Evolutionary conservation across 225 moss, liverwort and hornwort genomes (phyloP), one percentile per base, ranked within the genome.

Genomic region (Polytrichum formosum): DNA sequence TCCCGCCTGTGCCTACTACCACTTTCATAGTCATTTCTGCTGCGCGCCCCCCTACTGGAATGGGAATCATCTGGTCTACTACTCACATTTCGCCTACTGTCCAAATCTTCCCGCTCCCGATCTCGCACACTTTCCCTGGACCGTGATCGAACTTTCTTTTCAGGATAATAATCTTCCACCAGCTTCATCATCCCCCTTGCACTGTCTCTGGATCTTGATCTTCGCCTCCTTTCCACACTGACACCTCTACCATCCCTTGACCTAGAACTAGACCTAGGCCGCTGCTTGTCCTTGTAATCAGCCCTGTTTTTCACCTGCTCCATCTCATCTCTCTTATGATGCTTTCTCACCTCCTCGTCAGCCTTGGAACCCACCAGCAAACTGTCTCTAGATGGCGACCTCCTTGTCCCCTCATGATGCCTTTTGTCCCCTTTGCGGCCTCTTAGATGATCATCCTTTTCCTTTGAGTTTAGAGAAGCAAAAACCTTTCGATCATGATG

Each of bases 191-290:
- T 63, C 67, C 86, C 90, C 35, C 53, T 76, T 66, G 78, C 76
- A 60, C 70, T 83, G 29, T 92, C 92, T 67, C 74, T 79, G 9
- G 88, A 88, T 53, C 80, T 83, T 53, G 84, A 88, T 10, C 86
- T 72, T n/a, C 76, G 73, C 75, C 70, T 88, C 64, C 76, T 74
- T 8, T 70, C 71, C 54, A 60, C 66, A 53, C 68, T 72, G 66
- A 46, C 46, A 16, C 46, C 46, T 46, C 46, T 46, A 10, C 46
- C 46, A 46, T 46, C 46, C 46, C 46, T 46, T 46, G 46, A 46
- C 13, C 46, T 46, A 2, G 46, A 46, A 46, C 46, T 46, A 46
- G 46, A 46, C 46, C 46, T 46, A 46, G 46, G 46, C 46, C 46
- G 16, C 46, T 46, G 46, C 46, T 46, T 46, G 13, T 46, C 46